Evolutionary conservation across 2,329 filamentous ascomycete genomes (phyloP).

Genomic region (Calonectria pteridis): DNA sequence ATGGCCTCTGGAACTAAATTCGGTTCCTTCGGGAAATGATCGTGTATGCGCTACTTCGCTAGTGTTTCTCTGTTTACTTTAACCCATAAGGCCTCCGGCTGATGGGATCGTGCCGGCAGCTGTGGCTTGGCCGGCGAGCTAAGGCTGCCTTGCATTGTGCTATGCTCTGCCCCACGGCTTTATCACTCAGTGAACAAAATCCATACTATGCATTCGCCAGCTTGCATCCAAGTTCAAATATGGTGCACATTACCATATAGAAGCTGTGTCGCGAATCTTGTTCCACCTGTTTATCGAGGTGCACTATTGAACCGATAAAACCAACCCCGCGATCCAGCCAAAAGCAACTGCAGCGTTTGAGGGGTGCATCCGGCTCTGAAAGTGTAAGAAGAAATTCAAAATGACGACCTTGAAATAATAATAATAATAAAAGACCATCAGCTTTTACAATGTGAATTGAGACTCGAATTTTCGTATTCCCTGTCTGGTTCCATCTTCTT

Average conservation of each 20-base stretch:
- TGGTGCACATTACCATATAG: no score
- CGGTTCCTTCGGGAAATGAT: no score
- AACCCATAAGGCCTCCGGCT: background rate
- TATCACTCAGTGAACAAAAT: background rate
- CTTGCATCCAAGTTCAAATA: no score
- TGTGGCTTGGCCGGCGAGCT: background rate
- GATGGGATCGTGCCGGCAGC: background rate
- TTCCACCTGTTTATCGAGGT: background rate
- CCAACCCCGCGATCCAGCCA: background rate
- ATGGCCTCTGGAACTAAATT: no score
- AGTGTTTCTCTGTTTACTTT: background rate
- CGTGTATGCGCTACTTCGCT: conserved; percentile 6
- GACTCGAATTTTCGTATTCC: background rate
- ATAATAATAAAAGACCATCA: background rate
- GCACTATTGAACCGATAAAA: conserved; percentile 1
- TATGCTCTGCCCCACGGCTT: background rate
- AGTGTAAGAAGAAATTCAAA: background rate
- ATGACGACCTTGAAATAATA: background rate
- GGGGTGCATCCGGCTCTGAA: background rate
- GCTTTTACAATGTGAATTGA: background rate
- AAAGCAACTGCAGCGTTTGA: background rate
- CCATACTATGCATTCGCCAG: background rate
- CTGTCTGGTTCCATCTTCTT: conserved; percentile 5
- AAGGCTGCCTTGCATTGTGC: background rate
- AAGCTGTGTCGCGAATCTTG: no score